Conservation (phyloP, 441 rosid species). For the Geranium incanum region DNA sequence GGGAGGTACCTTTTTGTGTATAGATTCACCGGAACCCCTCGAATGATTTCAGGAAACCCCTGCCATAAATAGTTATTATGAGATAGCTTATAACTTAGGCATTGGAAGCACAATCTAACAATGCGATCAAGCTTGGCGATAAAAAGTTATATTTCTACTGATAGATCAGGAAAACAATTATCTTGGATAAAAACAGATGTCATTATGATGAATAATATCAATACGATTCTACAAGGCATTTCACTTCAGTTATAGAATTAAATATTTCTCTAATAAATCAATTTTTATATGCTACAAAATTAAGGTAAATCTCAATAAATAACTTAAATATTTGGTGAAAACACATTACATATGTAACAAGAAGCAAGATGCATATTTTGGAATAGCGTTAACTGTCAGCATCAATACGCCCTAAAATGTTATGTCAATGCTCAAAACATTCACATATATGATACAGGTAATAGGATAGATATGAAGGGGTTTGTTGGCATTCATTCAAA, state of each 20-base stretch:
- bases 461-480: not conserved
- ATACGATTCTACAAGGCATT: too few species aligned
- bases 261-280: too few species aligned
- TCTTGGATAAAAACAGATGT: too few species aligned
- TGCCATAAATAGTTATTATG: conserved; percentile 5
- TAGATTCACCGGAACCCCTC: conserved; percentile 30
- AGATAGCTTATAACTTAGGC: not conserved
- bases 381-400: not conserved
- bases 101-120: not conserved
- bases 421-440: not conserved
- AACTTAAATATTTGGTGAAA: not conserved
- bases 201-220: too few species aligned
- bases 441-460: not conserved
- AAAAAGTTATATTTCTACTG: too few species aligned
- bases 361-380: not conserved
- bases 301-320: too few species aligned
- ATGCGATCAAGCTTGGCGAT: not conserved
- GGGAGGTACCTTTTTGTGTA: conserved; percentile 37
- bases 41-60: conserved; percentile 40
- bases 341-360: not conserved
- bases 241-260: too few species aligned
- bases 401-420: not conserved
- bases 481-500: not conserved
- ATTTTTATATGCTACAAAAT: too few species aligned
- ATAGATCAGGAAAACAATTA: too few species aligned